Base-by-base conservation (phyloP, 2,329 filamentous ascomycete genomes). In the Zymoseptoria ardabiliae region DNA sequence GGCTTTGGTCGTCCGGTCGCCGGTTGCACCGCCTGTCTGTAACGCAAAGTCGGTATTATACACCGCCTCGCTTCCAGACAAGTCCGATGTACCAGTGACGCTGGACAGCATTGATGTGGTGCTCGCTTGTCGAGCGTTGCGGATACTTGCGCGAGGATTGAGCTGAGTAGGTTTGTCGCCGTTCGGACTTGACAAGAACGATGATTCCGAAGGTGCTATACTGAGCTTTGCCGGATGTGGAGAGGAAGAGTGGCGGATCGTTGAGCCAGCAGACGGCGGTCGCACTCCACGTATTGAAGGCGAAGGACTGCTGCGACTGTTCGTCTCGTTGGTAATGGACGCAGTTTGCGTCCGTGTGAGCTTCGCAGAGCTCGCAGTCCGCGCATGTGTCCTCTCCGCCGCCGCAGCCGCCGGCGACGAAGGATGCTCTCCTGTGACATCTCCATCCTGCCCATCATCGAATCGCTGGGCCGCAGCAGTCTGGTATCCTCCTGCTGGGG, bases 41-140 rank as follows among this genome's bases (percentile, higher is more conserved):
- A 95, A 77, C 22, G 90, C 89, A 74, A 88, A 94, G 72, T 96
- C 91, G 8, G 85, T 85, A 6, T 88, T 87, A 19, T 90, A 77
- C 4, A 89, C 91, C 3, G 81, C 82, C 64, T 95, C 91, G 69
- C 87, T 93, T n/a, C 84, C 84, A 62, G 89, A 87, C 41, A 79
- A 72, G 48, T 82, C 82, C 50, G 81, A 84, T 22, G 73, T 76
- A n/a, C 23, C 23, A 56, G 80, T 81, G 6, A 79, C 77, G 50
- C 79, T 70, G 0, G 83, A 85, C 2, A 83, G 85, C 13, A 78
- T 75, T 2, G 82, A 85, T n/a, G 83, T 81, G 23, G 85, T 78
- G 60, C 81, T 81, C 2, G 79, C 80, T 66, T 82, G 78, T 21
- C 84, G 79, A 64, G 78, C 80, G 19, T 76, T 78, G 25, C 85